phyloP scores from a whole-genome alignment of 1,139 yeast species.

The Suhomyces terraborum region DNA sequence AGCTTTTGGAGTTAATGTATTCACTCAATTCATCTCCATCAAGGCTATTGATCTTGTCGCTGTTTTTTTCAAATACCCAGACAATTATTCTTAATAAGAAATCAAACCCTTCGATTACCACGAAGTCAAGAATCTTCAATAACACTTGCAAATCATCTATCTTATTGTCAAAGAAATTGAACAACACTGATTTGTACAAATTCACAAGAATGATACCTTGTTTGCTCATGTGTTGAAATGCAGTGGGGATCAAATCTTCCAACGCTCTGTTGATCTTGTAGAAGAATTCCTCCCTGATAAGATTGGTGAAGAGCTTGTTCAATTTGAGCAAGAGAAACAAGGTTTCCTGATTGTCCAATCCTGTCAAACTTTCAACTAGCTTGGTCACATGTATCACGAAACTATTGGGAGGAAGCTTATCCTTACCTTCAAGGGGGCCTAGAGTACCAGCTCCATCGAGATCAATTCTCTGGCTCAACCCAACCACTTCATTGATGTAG shows the following conservation, averaged over 20 bases:
- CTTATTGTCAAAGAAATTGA: conserved; percentile 26
- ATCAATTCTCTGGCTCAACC: conserved; percentile 16
- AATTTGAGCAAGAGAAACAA: conserved; percentile 40
- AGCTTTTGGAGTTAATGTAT: conserved; percentile 27
- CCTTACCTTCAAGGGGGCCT: conserved; percentile 9
- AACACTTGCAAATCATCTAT: conserved; percentile 17
- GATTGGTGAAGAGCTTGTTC: conserved; percentile 30
- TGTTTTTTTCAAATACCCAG: conserved; percentile 25
- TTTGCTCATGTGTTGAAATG: conserved; percentile 37
- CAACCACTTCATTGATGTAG: conserved; percentile 30
- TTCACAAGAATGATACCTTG: conserved; percentile 40
- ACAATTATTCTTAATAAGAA: conserved; percentile 35
- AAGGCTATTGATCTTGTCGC: conserved; percentile 24
- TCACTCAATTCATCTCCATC: conserved; percentile 34
- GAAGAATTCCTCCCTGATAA: conserved; percentile 40
- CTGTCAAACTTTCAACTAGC: conserved; percentile 25
- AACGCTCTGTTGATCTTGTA: conserved; percentile 41
- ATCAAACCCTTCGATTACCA: conserved; percentile 46
- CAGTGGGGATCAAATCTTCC: conserved; percentile 34
- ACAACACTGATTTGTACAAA: conserved; percentile 28
- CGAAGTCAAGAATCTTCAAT: conserved; percentile 35
- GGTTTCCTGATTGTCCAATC: conserved; percentile 31
- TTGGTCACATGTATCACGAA: conserved; percentile 28
- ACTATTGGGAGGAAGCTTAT: conserved; percentile 24
- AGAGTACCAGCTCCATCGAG: conserved; percentile 17